A percentile compares a stretch with the other conserved stretches of the same genome.
phyloP scores from a whole-genome alignment of 2,329 filamentous ascomycete genomes.

The Lasiodiplodia hormozganensis region DNA sequence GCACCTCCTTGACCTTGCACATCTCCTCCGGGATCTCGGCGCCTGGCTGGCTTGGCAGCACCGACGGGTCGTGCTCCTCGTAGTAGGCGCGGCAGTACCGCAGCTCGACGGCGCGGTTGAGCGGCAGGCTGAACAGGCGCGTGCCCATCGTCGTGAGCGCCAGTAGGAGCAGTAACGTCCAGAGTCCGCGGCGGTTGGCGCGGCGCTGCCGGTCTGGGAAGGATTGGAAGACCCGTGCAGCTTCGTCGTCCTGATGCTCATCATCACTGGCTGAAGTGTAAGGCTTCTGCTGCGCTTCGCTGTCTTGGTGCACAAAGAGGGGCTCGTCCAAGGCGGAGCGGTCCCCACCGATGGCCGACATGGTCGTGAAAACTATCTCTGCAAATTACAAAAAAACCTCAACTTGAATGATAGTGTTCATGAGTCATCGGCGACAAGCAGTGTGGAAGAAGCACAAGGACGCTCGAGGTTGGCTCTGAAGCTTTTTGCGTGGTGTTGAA shows the following conservation, averaged over 20 bases:
- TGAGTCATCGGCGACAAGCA: neutral
- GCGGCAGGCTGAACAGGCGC: conserved; percentile 44
- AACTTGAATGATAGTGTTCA: neutral
- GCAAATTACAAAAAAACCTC: neutral
- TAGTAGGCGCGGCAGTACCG: conserved; percentile 60
- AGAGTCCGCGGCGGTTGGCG: conserved; percentile 1
- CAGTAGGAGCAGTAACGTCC: conserved; percentile 39
- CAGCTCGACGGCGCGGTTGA: conserved; percentile 46
- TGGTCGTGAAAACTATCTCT: neutral
- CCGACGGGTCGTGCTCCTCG: conserved; percentile 46
- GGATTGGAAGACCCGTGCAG: neutral
- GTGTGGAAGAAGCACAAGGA: neutral
- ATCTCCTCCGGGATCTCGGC: conserved; percentile 55
- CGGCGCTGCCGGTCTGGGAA: conserved; percentile 3
- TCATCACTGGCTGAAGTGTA: neutral
- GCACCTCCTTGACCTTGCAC: conserved; percentile 62
- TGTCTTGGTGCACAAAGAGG: neutral
- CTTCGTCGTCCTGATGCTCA: neutral
- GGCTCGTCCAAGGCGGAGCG: neutral
- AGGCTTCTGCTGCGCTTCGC: neutral
- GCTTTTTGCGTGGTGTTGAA: neutral
- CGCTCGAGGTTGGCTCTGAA: neutral
- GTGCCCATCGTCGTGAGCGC: conserved; percentile 43
- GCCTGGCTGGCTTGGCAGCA: conserved; percentile 43
- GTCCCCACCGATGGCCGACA: neutral